Evolutionary conservation across 345 rosid genomes (phyloP).

Genomic region (Syzygium aqueum): DNA sequence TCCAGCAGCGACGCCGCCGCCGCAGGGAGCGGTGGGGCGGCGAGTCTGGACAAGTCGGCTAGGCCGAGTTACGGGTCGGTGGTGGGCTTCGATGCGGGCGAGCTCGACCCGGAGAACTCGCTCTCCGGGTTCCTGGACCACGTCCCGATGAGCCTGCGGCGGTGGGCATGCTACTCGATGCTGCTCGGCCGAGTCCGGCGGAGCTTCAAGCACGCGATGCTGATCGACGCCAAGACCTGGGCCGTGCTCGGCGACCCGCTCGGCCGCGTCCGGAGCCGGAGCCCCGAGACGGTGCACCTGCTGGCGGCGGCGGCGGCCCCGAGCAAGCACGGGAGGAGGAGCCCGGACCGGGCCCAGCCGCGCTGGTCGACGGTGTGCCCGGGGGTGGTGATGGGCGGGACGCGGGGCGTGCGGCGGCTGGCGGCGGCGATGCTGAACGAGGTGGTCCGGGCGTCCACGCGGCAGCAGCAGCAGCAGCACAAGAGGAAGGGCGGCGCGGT

Average conservation of each 20-base stretch:
- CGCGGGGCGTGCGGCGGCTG: slow-evolving; percentile 58
- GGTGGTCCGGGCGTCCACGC: slow-evolving; percentile 59
- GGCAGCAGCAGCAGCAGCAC: slow-evolving; percentile 53
- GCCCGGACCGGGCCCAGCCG: slow-evolving; percentile 25
- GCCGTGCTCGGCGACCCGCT: slow-evolving; percentile 68
- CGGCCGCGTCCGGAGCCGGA: slow-evolving; percentile 39
- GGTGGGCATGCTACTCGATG: slow-evolving; percentile 96
- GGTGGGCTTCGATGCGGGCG: slow-evolving; percentile 65
- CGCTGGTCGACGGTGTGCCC: slow-evolving; percentile 23
- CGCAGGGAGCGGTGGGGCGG: background rate
- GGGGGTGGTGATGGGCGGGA: slow-evolving; percentile 62
- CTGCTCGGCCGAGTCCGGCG: slow-evolving; percentile 72
- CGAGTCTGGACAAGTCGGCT: slow-evolving; percentile 13
- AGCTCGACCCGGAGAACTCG: slow-evolving; percentile 88
- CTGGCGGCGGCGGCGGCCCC: slow-evolving; percentile 22
- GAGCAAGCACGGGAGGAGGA: slow-evolving; percentile 17
- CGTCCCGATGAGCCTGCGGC: slow-evolving; percentile 53
- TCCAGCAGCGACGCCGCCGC: slow-evolving; percentile 5
- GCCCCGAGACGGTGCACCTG: slow-evolving; percentile 56
- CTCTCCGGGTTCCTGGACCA: slow-evolving; percentile 69
- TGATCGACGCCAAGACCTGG: slow-evolving; percentile 44
- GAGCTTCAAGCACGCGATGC: slow-evolving; percentile 64
- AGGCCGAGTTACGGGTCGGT: slow-evolving; percentile 74
- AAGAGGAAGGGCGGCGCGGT: slow-evolving; percentile 38
- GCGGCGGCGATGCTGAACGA: slow-evolving; percentile 57